These are phyloP conservation scores for Papiliotrema fonsecae DNA, from an alignment of 1,284 basidiomycete species.

Conservation along the genomic window DNA sequence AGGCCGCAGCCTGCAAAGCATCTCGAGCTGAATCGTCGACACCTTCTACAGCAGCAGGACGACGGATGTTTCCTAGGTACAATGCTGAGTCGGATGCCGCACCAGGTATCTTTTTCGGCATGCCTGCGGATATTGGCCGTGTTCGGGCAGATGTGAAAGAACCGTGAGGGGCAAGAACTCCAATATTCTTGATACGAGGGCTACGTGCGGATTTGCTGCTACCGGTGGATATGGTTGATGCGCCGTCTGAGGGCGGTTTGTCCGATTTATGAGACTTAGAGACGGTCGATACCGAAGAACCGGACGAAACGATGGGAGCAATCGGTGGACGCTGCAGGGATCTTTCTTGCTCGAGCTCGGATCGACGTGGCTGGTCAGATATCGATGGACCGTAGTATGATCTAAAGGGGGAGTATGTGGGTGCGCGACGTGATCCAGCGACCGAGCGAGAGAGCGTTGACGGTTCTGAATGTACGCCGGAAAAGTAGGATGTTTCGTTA, in stretches of 20 bases:
- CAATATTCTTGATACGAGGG: slow-evolving; percentile 6
- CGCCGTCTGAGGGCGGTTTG: not conserved
- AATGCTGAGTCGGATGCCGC: slow-evolving; percentile 1
- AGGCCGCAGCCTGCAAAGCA: slow-evolving; percentile 3
- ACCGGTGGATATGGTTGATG: not conserved
- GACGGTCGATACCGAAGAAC: not conserved
- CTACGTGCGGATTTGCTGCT: not conserved
- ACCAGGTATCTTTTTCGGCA: not conserved
- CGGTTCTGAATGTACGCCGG: not conserved
- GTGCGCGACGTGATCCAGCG: not conserved
- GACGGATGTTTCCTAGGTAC: not conserved
- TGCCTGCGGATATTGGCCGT: not conserved
- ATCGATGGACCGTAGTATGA: not conserved
- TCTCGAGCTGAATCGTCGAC: not conserved
- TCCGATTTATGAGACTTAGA: not conserved
- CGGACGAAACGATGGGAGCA: not conserved
- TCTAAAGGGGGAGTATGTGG: not conserved
- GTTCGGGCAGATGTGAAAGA: slow-evolving; percentile 8
- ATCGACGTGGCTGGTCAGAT: not conserved
- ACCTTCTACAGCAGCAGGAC: not conserved
- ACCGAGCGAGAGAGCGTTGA: not conserved
- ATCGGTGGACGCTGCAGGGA: not conserved
- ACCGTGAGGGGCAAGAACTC: slow-evolving; percentile 8
- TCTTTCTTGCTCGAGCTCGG: not conserved
- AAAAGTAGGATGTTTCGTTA: not conserved